phyloP scores from a whole-genome alignment of 2,329 filamentous ascomycete species.

The Apiospora koreana region DNA sequence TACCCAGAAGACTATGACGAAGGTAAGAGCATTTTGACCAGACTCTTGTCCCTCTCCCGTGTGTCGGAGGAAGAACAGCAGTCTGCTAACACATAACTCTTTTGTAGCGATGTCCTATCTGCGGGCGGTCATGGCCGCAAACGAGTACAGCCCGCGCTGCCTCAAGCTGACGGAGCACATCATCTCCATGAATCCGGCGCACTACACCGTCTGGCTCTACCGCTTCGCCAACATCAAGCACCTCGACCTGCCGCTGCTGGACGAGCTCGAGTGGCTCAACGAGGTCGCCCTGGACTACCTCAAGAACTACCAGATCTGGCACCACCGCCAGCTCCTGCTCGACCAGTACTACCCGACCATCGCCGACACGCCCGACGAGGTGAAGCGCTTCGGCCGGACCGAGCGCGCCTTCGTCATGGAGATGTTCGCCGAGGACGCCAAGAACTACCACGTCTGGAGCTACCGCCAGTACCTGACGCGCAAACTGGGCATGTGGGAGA shows the following conservation, averaged over 20 bases:
- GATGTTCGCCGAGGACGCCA: constrained; percentile 85
- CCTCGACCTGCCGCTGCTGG: constrained; percentile 62
- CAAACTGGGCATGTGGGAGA: constrained; percentile 59
- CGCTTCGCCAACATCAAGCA: constrained; percentile 76
- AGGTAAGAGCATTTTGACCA: constrained; percentile 43
- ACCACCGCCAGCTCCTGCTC: constrained; percentile 67
- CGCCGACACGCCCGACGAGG: constrained; percentile 56
- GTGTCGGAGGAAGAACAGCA: neutral
- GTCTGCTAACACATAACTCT: constrained; percentile 10
- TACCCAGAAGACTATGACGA: constrained; percentile 90
- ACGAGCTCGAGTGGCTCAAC: constrained; percentile 87
- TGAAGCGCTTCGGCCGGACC: constrained; percentile 58
- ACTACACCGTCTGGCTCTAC: constrained; percentile 99
- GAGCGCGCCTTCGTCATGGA: constrained; percentile 75
- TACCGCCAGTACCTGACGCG: constrained; percentile 76
- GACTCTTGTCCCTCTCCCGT: neutral
- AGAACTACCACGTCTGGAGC: constrained; percentile 99
- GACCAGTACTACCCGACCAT: constrained; percentile 61
- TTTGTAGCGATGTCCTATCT: constrained; percentile 80
- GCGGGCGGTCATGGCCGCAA: constrained; percentile 85
- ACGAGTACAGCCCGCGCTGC: constrained; percentile 79
- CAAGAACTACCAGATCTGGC: constrained; percentile 99
- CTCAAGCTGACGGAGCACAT: constrained; percentile 84
- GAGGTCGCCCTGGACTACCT: constrained; percentile 77
- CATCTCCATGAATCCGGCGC: constrained; percentile 90